Evolutionary conservation across 2,329 filamentous ascomycete genomes (phyloP), one percentile per base, ranked within the genome.

Genomic region (Pseudogymnoascus sp.): DNA sequence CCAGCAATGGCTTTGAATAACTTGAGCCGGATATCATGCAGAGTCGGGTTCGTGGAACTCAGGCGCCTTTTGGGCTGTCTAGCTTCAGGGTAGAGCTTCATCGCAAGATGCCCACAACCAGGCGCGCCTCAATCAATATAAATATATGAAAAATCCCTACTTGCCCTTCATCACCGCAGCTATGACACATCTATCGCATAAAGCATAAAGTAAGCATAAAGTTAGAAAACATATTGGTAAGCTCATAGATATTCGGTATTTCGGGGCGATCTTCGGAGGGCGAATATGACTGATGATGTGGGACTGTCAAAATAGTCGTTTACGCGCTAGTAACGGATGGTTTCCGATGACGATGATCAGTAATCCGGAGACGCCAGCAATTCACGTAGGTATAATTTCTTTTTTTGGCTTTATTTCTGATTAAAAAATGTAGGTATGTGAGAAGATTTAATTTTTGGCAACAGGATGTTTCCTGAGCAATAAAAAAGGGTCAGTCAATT

Each of bases 1-100:
- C 62, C 63, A 7, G 29, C 36, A 4, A 66, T 63, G 8, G 64
- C 66, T 60, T 62, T 66, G 15, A 69, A 42, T 29, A 69, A 67
- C 3, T 35, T 40, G 5, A n/a, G 13, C 39, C 68, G 58, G 9
- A 62, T 25, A 2, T 31, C 21, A 1, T 10, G 59, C 27, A 65
- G 27, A 8, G 42, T 31, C 18, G 59, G 60, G 37, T 67, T 61
- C n/a, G 36, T 36, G 36, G 62, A 63, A 60, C 62, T 61, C 8
- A 63, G 15, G 12, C 64, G 66, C 37, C 61, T 58, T 58, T 66
- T 42, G 55, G 62, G 60, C 10, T 64, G 62, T 21, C 12, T 29
- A 12, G 40, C 40, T 8, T 48, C 10, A 48, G 40, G 40, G 40
- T 48, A 48, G 2, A n/a, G 12, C 12, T 48, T 48, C 40, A 48